These are phyloP conservation scores for Persicaria maculosa DNA, from an alignment of 148 eudicot species.

Conservation along the genomic window DNA sequence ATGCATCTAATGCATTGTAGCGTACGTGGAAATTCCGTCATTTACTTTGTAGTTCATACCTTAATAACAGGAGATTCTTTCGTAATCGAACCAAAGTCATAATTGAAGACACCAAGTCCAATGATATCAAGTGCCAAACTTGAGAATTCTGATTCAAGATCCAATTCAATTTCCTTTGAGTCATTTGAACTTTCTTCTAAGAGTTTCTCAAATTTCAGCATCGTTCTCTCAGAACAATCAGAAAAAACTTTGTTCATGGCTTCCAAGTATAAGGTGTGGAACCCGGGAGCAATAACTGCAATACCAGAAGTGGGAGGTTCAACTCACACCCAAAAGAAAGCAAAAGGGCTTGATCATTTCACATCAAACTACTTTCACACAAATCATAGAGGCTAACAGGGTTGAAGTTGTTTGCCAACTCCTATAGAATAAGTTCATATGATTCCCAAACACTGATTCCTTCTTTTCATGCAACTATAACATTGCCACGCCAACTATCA, in stretches of 20 bases:
- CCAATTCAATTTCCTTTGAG: conserved; percentile 53
- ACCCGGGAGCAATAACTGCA: conserved; percentile 97
- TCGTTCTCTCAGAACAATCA: conserved; percentile 66
- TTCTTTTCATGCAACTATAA: neutral
- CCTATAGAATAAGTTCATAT: neutral
- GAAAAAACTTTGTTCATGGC: conserved; percentile 85
- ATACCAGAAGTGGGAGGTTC: neutral
- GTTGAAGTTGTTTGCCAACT: neutral
- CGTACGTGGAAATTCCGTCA: neutral
- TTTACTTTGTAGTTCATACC: conserved; percentile 30
- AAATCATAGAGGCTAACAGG: neutral
- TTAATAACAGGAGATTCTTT: conserved; percentile 96
- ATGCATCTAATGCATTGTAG: too few species aligned
- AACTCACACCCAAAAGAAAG: conserved; percentile 8
- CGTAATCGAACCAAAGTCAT: conserved; percentile 92
- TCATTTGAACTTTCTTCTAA: conserved; percentile 37
- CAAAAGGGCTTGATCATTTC: neutral
- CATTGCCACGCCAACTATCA: neutral
- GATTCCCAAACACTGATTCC: neutral
- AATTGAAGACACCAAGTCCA: conserved; percentile 96
- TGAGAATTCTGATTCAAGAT: conserved; percentile 95
- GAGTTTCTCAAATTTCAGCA: conserved; percentile 62
- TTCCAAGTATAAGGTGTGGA: conserved; percentile 90
- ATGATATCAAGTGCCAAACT: conserved; percentile 96
- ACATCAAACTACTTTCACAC: neutral